A percentile compares a stretch with the other conserved stretches of the same genome.
Evolutionary conservation across 257 asterid species (phyloP).

Genomic region (Nicotiana attenuata): DNA sequence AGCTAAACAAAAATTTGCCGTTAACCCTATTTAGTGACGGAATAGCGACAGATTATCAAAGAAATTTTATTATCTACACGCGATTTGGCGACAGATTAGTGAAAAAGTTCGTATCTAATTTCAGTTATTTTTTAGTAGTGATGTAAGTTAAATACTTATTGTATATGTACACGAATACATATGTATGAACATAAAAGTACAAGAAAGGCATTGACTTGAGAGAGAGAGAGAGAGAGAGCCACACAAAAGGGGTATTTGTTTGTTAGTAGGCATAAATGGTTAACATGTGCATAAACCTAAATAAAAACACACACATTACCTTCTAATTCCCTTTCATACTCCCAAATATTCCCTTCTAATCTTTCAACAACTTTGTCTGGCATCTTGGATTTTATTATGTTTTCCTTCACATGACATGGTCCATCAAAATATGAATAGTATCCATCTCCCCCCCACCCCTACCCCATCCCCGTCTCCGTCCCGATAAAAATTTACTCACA

Average conservation of each 20-base stretch:
- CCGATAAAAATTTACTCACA: neutral
- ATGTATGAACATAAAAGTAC: conserved; percentile 32
- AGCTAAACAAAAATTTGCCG: too few species aligned
- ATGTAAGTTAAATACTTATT: neutral
- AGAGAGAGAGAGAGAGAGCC: conserved; percentile 27
- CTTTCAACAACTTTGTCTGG: conserved; percentile 75
- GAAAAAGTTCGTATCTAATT: too few species aligned
- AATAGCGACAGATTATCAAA: too few species aligned
- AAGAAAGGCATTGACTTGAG: conserved; percentile 43
- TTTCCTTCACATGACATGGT: conserved; percentile 54
- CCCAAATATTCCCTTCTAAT: conserved; percentile 82
- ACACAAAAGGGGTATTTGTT: conserved; percentile 39
- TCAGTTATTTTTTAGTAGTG: too few species aligned
- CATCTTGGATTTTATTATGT: conserved; percentile 69
- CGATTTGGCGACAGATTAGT: too few species aligned
- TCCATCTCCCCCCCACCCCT: conserved; percentile 15
- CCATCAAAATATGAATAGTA: conserved; percentile 9
- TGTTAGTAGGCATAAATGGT: conserved; percentile 33
- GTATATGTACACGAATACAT: conserved; percentile 14
- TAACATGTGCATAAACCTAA: conserved; percentile 43
- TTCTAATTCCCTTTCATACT: conserved; percentile 78
- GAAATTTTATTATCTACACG: too few species aligned
- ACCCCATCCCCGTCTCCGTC: conserved; percentile 9
- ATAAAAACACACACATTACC: conserved; percentile 52
- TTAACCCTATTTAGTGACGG: too few species aligned